Conservation (phyloP, 352 stramenopile genomes). For the Phytophthora sp. region DNA sequence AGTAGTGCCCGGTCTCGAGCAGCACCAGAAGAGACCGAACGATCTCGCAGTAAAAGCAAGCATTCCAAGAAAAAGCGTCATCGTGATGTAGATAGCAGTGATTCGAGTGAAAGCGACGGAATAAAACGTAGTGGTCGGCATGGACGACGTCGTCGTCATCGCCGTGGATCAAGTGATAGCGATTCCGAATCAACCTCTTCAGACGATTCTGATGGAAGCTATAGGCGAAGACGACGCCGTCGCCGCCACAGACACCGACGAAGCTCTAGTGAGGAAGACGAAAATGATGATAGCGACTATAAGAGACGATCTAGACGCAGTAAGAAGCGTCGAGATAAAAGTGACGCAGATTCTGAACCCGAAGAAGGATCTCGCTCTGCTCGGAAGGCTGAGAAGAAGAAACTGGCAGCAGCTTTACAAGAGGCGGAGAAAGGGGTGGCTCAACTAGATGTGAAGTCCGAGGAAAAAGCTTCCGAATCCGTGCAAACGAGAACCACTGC, state of each 20-base stretch:
- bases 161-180: constrained; percentile 47
- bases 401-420: constrained; percentile 11
- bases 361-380: constrained; percentile 32
- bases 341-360: constrained; percentile 34
- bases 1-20: constrained; percentile 22
- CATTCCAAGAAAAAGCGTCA: constrained; percentile 60
- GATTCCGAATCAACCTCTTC: constrained; percentile 57
- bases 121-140: constrained; percentile 30
- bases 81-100: constrained; percentile 44
- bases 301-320: constrained; percentile 45
- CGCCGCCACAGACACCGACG: constrained; percentile 44
- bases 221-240: constrained; percentile 43
- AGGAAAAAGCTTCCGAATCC: constrained; percentile 28
- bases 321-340: constrained; percentile 53
- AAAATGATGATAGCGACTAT: constrained; percentile 58
- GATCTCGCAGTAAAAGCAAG: constrained; percentile 48
- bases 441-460: constrained; percentile 40
- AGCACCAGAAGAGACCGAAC: constrained; percentile 39
- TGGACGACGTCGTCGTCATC: constrained; percentile 30
- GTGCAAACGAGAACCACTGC: constrained; percentile 9
- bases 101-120: constrained; percentile 52
- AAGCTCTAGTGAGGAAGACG: constrained; percentile 65
- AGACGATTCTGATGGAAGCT: constrained; percentile 52
- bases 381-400: constrained; percentile 43
- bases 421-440: constrained; percentile 43